Conservation (phyloP, 2,329 filamentous ascomycete genomes). For the Penicillium sp. region DNA sequence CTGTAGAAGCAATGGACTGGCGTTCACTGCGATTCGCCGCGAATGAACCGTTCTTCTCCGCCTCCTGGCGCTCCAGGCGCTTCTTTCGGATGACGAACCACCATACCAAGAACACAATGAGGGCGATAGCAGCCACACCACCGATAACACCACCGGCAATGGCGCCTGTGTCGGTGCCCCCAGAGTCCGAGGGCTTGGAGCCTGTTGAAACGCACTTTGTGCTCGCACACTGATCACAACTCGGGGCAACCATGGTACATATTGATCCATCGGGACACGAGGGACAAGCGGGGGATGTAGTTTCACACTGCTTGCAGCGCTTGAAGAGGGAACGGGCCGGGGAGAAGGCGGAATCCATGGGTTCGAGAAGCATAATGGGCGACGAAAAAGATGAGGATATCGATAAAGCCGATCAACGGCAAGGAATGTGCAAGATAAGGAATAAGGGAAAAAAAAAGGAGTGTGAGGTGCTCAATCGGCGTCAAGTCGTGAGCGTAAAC, state of each 20-base stretch:
- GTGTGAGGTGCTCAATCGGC: constrained; percentile 31
- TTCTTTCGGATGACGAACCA: constrained; percentile 80
- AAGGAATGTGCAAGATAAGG: constrained; percentile 10
- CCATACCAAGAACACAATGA: constrained; percentile 78
- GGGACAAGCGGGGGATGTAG: constrained; percentile 57
- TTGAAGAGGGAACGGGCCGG: constrained; percentile 31
- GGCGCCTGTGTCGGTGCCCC: constrained; percentile 69
- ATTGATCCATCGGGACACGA: constrained; percentile 54
- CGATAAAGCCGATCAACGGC: constrained; percentile 24
- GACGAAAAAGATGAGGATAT: constrained; percentile 8
- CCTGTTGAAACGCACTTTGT: constrained; percentile 44
- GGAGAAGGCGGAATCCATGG: constrained; percentile 21
- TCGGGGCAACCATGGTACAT: constrained; percentile 59
- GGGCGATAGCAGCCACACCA: constrained; percentile 71
- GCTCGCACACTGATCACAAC: constrained; percentile 59
- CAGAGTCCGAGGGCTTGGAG: constrained; percentile 18
- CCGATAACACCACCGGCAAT: constrained; percentile 92
- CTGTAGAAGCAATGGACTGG: constrained; percentile 93
- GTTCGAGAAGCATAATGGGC: constrained; percentile 30
- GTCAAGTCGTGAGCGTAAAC: constrained; percentile 38
- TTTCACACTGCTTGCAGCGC: constrained; percentile 57
- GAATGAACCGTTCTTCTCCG: constrained; percentile 53
- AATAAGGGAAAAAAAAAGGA: constrained; percentile 20
- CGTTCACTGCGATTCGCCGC: constrained; percentile 59
- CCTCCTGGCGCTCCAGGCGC: constrained; percentile 60